phyloP scores from a whole-genome alignment of 768 basidiomycete genomes.

The Scleroderma bovista region DNA sequence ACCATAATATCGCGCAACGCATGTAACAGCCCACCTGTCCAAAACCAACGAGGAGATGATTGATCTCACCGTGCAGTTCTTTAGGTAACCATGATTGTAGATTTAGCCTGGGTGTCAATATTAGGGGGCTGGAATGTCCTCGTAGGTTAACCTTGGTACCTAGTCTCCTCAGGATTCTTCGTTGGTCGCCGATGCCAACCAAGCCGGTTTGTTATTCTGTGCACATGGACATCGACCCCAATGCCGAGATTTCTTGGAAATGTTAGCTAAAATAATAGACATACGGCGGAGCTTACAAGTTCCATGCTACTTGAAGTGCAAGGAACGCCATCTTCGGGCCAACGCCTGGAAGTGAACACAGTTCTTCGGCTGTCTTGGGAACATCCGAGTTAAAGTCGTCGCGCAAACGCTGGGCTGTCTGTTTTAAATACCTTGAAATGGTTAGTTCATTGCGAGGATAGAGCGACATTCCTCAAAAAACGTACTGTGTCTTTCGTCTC shows the following conservation, averaged over 20 bases:
- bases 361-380: conserved; percentile 81
- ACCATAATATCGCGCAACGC: background rate
- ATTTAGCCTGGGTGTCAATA: conserved; percentile 45
- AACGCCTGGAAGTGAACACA: conserved; percentile 85
- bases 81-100: conserved; percentile 81
- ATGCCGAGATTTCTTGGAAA: conserved; percentile 75
- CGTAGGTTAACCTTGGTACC: conserved; percentile 35
- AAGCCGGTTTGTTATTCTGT: conserved; percentile 88
- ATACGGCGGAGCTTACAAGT: conserved; percentile 44
- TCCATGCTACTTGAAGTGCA: conserved; percentile 79
- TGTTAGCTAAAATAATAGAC: background rate
- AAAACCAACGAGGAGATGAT: conserved; percentile 77
- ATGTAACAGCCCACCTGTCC: conserved; percentile 52
- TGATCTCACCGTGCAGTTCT: conserved; percentile 69
- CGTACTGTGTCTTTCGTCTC: conserved; percentile 78
- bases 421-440: conserved; percentile 58
- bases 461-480: conserved; percentile 7
- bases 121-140: background rate
- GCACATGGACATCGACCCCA: conserved; percentile 95
- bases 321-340: conserved; percentile 97
- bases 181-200: conserved; percentile 89
- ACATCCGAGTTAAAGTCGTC: conserved; percentile 80
- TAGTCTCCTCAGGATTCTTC: conserved; percentile 82
- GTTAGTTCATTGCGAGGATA: background rate
- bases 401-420: conserved; percentile 60